phyloP scores from a whole-genome alignment of 495 filamentous ascomycete genomes.

The Penicillium samsonianum region DNA sequence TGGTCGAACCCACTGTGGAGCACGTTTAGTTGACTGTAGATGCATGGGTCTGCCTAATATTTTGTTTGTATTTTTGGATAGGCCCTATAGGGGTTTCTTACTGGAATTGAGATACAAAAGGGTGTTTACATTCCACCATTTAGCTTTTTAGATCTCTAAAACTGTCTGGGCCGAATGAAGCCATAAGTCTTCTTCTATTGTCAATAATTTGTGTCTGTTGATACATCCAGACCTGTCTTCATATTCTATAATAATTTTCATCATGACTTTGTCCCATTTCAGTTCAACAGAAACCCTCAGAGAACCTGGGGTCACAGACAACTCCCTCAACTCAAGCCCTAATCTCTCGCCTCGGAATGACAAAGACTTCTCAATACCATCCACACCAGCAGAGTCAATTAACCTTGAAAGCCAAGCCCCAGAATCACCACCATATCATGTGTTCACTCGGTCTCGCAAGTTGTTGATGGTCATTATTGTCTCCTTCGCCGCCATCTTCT shows the following conservation, averaged over 20 bases:
- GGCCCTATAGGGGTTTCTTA: constrained; percentile 17
- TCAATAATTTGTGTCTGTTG: constrained; percentile 8
- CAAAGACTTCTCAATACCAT: constrained; percentile 20
- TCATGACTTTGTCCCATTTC: constrained; percentile 15
- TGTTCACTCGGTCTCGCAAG: constrained; percentile 59
- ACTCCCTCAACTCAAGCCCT: constrained; percentile 24
- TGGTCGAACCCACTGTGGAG: constrained; percentile 33
- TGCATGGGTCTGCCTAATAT: constrained; percentile 17
- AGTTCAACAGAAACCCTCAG: constrained; percentile 20
- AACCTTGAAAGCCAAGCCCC: constrained; percentile 26
- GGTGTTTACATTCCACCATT: constrained; percentile 14
- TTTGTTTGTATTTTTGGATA: constrained; percentile 9
- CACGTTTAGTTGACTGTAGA: constrained; percentile 26
- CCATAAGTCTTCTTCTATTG: constrained; percentile 6
- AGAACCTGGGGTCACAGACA: constrained; percentile 14
- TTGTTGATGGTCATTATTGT: constrained; percentile 66
- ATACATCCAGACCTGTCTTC: constrained; percentile 7
- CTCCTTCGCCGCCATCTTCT: constrained; percentile 49
- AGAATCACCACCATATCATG: constrained; percentile 44
- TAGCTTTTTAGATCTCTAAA: not conserved
- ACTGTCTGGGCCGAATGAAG: not conserved
- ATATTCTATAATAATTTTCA: constrained; percentile 10
- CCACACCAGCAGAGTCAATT: constrained; percentile 22
- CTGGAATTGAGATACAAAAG: constrained; percentile 23
- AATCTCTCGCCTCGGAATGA: constrained; percentile 21